Base-by-base conservation (phyloP, 2,329 filamentous ascomycete species). In the Rhexocercosporidium sp. region DNA sequence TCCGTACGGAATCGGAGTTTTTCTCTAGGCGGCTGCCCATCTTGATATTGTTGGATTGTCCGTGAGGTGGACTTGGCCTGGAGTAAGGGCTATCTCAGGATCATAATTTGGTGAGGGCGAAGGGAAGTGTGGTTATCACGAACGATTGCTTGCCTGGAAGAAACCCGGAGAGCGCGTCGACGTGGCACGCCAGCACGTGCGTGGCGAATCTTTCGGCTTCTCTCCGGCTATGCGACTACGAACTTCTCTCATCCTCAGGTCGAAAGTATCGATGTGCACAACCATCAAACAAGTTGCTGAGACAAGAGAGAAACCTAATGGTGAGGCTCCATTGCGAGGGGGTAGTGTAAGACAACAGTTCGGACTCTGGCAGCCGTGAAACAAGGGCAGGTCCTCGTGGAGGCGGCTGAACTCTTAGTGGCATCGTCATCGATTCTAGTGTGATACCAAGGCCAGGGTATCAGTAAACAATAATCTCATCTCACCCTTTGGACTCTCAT, bases 21-120 rank as follows among this genome's bases (percentile, higher is more conserved):
- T 87, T 88, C 4, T 90, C 87, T 16, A 90, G 79, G 9, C 84
- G 83, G 70, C 82, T 87, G 12, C 86, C 85, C 88, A 90, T 90
- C 8, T 62, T 66, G 16, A 90, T 90, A 5, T 62, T 66, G 16
- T n/a, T 22, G 22, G 47, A 59, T 60, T 18, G 39, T 47, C 57
- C 44, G 46, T 39, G 54, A 27, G 20, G 8, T 22, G 29, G 59
- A 41, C 49, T 56, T 56, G 3, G 34, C 22, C 61, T 20, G 25
- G 49, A 18, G 25, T 44, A 34, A 18, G 31, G 20, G 20, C 37
- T 54, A 63, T 63, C 61, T 54, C 37, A 54, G 34, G 25, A 63
- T 54, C 61, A 63, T 63, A 34, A 14, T 63, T 41, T 34, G 22
- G 22, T 37, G 22, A 39, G 1, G 25, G 22, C 25, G 22, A 34